A percentile compares a stretch with the other conserved stretches of the same genome.
Conservation (phyloP, 805 yeast species). For the Millerozyma miso region DNA sequence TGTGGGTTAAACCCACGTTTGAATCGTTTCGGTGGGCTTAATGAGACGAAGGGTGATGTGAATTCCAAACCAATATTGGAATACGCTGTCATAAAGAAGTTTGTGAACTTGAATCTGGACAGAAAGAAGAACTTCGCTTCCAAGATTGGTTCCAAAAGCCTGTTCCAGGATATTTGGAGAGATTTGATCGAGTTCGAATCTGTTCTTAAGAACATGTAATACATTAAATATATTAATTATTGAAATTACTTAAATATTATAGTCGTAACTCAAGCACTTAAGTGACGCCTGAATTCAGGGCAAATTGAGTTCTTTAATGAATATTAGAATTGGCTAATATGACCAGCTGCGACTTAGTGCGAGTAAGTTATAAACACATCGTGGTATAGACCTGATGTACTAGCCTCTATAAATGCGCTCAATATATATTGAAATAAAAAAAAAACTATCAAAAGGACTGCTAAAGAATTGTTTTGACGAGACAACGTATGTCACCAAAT, state of each 20-base stretch:
- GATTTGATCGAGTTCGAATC: constrained; percentile 59
- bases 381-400: too few relatives aligned
- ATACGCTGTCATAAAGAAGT: constrained; percentile 51
- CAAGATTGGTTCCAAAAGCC: constrained; percentile 53
- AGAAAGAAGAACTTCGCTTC: constrained; percentile 49
- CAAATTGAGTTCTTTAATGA: too few relatives aligned
- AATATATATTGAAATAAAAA: too few relatives aligned
- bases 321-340: too few relatives aligned
- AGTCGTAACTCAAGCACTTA: background rate
- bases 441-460: too few relatives aligned
- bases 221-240: background rate
- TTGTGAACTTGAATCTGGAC: constrained; percentile 53
- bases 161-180: constrained; percentile 60
- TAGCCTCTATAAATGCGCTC: too few relatives aligned
- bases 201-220: constrained; percentile 22
- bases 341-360: too few relatives aligned
- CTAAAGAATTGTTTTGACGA: too few relatives aligned
- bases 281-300: background rate
- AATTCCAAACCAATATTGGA: constrained; percentile 64
- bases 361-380: too few relatives aligned
- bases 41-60: constrained; percentile 29
- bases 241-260: background rate
- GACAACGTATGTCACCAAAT: constrained; percentile 4
- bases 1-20: constrained; percentile 80
- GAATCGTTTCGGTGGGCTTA: constrained; percentile 49